These are phyloP conservation scores for Rhododendron henanense DNA, from an alignment of 148 eudicot genomes.

Conservation along the genomic window DNA sequence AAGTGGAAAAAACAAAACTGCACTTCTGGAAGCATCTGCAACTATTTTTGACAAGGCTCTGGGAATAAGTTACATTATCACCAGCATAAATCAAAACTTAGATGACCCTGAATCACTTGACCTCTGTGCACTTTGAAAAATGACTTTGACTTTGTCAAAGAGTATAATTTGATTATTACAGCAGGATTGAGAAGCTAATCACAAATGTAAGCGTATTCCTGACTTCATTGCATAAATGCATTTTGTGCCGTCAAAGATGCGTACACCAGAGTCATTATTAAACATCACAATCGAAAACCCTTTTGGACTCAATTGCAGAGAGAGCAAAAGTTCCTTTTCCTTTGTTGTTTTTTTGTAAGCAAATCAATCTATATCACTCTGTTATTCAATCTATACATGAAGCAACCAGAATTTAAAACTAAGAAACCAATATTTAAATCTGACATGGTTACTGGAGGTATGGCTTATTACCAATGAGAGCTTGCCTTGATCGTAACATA, in stretches of 20 bases:
- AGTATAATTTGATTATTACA: not conserved
- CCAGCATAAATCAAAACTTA: not conserved
- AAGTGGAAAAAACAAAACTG: not conserved
- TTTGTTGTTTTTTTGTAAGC: not conserved
- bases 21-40: not conserved
- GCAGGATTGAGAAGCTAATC: not conserved
- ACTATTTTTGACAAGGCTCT: not conserved
- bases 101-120: not conserved
- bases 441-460: constrained; percentile 8
- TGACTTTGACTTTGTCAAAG: not conserved
- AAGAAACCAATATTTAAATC: not conserved
- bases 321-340: not conserved
- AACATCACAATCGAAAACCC: not conserved
- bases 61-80: not conserved
- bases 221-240: not conserved
- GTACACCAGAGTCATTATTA: not conserved
- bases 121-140: not conserved
- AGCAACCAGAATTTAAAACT: not conserved
- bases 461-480: constrained; percentile 28
- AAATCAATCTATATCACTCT: not conserved
- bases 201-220: not conserved
- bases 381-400: not conserved
- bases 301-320: not conserved
- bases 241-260: not conserved
- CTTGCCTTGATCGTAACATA: constrained; percentile 30